Evolutionary conservation across 148 eudicot genomes (phyloP), one percentile per base, ranked within the genome.

Genomic region (Chenopodium suecicum): DNA sequence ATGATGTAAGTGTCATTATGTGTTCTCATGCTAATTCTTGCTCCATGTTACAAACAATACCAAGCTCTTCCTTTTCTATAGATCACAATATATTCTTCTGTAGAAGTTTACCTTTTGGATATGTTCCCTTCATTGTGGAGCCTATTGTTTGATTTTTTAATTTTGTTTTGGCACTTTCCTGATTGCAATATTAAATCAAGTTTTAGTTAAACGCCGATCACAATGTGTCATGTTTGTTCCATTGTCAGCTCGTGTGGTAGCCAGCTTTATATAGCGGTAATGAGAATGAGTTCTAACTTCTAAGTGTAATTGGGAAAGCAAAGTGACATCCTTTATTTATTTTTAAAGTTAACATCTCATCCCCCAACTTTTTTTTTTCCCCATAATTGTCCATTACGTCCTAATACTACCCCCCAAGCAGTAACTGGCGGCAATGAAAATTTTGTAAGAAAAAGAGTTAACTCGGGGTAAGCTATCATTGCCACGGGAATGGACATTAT

Each of bases 1-100:
- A 83, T 81, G 91, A 95, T 85, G 99, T 93, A 86, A 95, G 99
- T 91, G 34, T 74, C 54, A n/a, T 48, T 31, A 41, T n/a, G 19
- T 78, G 41, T 75, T 68, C 32, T 34, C n/a, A 32, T 1, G n/a
- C 37, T 74, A 73, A 27, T 5, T 0, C 65, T 68, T 32, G 25
- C 13, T 34, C 41, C 44, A 4, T 6, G 64, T 6, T 48, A 8
- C 29, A 9, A 29, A 0, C 17, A 8, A 47, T n/a, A 37, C 32
- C 12, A 17, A 52, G 62, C 1, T 25, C 19, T 54, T 44, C 37
- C 25, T 1, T 32, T 34, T 7, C 77, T 58, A 27, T 11, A 37
- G n/a, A 34, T 62, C 17, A 70, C 34, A 29, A 34, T 70, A 60
- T 29, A 32, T 22, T 58, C 75, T 1, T 16, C 16, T 58, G 71